These are phyloP conservation scores for Colletotrichum lentis DNA, from an alignment of 2,329 filamentous ascomycete genomes.

Conservation along the genomic window DNA sequence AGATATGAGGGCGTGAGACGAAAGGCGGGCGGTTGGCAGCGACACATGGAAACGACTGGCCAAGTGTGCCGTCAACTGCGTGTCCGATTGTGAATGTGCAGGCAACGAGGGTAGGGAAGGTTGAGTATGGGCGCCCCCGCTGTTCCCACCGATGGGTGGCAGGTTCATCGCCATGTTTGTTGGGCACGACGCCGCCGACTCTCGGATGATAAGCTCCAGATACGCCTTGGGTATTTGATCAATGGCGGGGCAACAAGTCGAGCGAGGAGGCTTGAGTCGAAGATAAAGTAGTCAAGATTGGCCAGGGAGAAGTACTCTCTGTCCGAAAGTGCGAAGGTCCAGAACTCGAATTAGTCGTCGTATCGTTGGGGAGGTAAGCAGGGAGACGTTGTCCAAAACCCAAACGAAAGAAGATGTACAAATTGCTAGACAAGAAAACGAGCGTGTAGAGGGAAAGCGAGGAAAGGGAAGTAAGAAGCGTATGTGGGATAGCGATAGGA, in stretches of 20 bases:
- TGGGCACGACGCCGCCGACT: conserved; percentile 45
- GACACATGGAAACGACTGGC: conserved; percentile 92
- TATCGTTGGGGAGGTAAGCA: conserved; percentile 8
- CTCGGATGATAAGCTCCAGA: conserved; percentile 12
- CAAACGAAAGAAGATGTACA: conserved; percentile 30
- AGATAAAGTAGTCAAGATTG: not conserved
- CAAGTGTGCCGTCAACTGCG: conserved; percentile 81
- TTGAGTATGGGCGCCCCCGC: conserved; percentile 76
- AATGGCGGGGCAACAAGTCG: conserved; percentile 1
- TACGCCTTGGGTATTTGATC: conserved; percentile 10
- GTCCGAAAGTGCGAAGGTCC: not conserved
- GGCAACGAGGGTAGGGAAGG: conserved; percentile 88
- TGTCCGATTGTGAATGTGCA: conserved; percentile 80
- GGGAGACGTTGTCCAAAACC: conserved; percentile 12
- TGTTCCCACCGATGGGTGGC: conserved; percentile 57
- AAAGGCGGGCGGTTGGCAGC: conserved; percentile 85
- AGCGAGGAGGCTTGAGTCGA: not conserved
- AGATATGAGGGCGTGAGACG: conserved; percentile 88
- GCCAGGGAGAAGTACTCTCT: not conserved
- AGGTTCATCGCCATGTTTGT: conserved; percentile 70
- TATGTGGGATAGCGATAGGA: conserved; percentile 14
- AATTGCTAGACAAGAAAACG: conserved; percentile 30
- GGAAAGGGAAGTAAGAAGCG: conserved; percentile 9
- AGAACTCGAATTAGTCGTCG: conserved; percentile 30
- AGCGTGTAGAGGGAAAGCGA: conserved; percentile 31